Conservation (phyloP, 805 yeast species). For the Wickerhamomyces sydowiorum region DNA sequence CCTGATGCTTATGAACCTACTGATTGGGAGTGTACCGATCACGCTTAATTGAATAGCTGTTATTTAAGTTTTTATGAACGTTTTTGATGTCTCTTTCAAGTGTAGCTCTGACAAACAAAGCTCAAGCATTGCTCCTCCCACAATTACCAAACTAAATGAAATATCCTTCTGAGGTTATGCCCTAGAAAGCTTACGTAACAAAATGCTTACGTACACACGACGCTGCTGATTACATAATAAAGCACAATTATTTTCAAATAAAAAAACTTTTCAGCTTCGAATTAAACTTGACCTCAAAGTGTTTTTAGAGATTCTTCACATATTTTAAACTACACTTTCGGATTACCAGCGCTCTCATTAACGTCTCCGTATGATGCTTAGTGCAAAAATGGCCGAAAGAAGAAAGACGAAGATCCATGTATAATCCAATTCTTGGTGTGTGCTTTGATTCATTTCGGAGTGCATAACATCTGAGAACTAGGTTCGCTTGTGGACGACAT, state of each 20-base stretch:
- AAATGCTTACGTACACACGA: not conserved
- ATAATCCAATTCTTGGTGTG: slow-evolving; percentile 19
- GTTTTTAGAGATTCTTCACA: slow-evolving; percentile 14
- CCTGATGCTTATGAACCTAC: slow-evolving; percentile 64
- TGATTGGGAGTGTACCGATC: slow-evolving; percentile 49
- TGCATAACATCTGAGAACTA: slow-evolving; percentile 3
- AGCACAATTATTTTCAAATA: not conserved
- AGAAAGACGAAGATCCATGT: slow-evolving; percentile 19
- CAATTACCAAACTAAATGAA: no score
- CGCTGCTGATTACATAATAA: not conserved
- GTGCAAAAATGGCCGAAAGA: slow-evolving; percentile 27
- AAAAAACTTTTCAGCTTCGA: not conserved
- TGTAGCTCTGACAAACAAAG: no score
- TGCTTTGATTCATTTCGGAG: no score
- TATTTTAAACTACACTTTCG: slow-evolving; percentile 21
- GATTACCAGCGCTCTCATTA: slow-evolving; percentile 25
- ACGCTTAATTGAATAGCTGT: no score
- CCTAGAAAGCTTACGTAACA: not conserved
- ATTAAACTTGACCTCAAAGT: not conserved
- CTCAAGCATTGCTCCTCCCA: no score
- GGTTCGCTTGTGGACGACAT: slow-evolving; percentile 27
- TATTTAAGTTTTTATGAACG: no score
- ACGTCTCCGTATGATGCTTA: slow-evolving; percentile 10
- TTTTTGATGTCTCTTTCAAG: no score
- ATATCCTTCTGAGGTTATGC: not conserved